Evolutionary conservation across 768 basidiomycete species (phyloP), one percentile per base, ranked within the genome.

Genomic region (Boletus sp.): DNA sequence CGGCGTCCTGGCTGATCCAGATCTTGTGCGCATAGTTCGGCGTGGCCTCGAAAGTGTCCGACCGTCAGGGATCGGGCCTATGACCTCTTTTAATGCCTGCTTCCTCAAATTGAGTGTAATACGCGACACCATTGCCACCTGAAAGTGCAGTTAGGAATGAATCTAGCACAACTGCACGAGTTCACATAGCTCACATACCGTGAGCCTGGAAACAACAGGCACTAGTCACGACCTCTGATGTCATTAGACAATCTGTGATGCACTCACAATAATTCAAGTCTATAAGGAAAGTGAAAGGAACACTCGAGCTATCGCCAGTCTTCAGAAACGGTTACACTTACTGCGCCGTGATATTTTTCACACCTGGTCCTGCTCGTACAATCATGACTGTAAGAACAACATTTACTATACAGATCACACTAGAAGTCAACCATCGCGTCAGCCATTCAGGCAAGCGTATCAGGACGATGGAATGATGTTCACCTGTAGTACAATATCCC

Each of bases 61-160:
- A 1, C 32, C 19, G 2, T 29, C 43, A 8, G 43, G 32, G 21
- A 17, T 15, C 5, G 29, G 13, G 33, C 9, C 11, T 5, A 48
- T 7, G 2, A 32, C 29, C 10, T 37, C 37, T 27, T 25, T 42
- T 9, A 19, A 17, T 5, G 32, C 50, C 38, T 66, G 70, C 65
- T 78, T 80, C 67, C 72, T 80, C 10, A 86, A 73, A 64, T 79
- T 81, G 25, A 86, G 75, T 1, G 84, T 85, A 46, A 87, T 85
- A 8, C 85, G 77, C 4, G 83, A 85, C 77, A 85, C 84, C 81
- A 85, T 87, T 0, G 82, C 75, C 11, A 86, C 82, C 69, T 79
- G 62, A 29, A 64, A 19, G 55, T 13, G 19, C 4, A 35, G 35
- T 46, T 33, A 7, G 30, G 39, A 50, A 30, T 23, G 53, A 33